These are phyloP conservation scores for Tricholoma sp. DNA, from an alignment of 768 basidiomycete species.

Conservation along the genomic window DNA sequence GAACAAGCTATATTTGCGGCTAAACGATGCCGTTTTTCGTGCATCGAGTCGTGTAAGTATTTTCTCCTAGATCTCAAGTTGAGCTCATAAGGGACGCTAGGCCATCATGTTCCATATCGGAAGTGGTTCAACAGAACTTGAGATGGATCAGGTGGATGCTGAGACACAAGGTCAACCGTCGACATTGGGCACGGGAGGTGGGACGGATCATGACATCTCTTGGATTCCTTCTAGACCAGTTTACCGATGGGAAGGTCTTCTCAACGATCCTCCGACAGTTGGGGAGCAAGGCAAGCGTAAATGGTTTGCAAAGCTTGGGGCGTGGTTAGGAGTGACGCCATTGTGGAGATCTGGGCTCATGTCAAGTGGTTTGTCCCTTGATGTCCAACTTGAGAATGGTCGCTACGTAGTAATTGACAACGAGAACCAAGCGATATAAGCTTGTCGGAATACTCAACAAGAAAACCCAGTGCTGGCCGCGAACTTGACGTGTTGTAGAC, in stretches of 20 bases:
- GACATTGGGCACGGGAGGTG: conserved; percentile 60
- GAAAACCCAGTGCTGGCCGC: no score
- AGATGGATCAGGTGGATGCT: conserved; percentile 61
- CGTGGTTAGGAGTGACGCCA: conserved; percentile 68
- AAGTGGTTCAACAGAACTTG: conserved; percentile 40
- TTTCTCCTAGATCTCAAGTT: not conserved
- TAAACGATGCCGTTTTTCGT: conserved; percentile 63
- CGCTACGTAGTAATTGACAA: conserved; percentile 42
- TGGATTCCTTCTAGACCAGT: conserved; percentile 55
- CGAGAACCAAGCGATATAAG: not conserved
- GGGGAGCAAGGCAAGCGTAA: conserved; percentile 29
- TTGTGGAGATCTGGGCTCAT: conserved; percentile 48
- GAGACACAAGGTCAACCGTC: conserved; percentile 46
- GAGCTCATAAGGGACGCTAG: conserved; percentile 24
- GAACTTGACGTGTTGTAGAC: no score
- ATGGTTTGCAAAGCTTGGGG: conserved; percentile 51
- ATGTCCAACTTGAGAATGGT: conserved; percentile 52
- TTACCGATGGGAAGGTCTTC: conserved; percentile 69
- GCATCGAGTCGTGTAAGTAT: conserved; percentile 45
- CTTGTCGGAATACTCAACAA: no score
- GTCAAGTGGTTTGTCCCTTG: conserved; percentile 55
- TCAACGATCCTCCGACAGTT: conserved; percentile 45
- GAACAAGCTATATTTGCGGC: conserved; percentile 66
- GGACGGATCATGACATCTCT: conserved; percentile 64
- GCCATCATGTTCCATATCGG: conserved; percentile 63